Evolutionary conservation across 352 stramenopile species (phyloP), one percentile per base, ranked within the genome.

Genomic region (Globisporangium acanthophoron): DNA sequence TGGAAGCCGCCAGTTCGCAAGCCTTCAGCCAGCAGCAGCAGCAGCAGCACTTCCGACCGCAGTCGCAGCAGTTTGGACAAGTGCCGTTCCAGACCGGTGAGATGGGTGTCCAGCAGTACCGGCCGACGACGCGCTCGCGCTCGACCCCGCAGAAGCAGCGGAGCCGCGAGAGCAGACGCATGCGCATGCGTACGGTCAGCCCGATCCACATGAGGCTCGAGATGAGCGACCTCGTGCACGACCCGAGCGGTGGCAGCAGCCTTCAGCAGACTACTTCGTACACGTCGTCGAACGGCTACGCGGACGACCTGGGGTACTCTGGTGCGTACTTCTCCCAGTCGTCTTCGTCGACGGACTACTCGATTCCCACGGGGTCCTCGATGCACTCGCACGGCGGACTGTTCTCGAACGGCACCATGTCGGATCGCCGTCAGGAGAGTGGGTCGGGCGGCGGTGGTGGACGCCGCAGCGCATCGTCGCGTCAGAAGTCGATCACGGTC

Each of bases 401-500:
- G 18, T 61, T 61, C n/a, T 11, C 27, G 35, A 54, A 24, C 29
- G 20, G 27, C 20, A 24, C 43, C 21, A 13, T 47, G 43, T n/a
- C 15, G 15, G 43, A 47, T 7, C 43, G 43, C 2, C 43, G 43
- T 5, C 43, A 43, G 29, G 48, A 54, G 16, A 41, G 16, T 31
- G 40, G 18, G n/a, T 15, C 31, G 15, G 24, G 24, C 7, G 50
- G 58, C 15, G 24, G 37, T 16, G 31, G 59, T 16, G 24, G 24
- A 27, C 52, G 59, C 0, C 44, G 52, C 15, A 43, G 58, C 52
- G 7, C 50, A 37, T 54, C 67, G 49, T 67, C 62, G 20, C 63
- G 68, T n/a, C 76, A 86, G 61, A 79, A 78, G 44, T 64, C 76
- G 18, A 75, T 89, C 54, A 85, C 78, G 11, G 88, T 93, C 43